phyloP scores from a whole-genome alignment of 75 land plant species.

The Pinus taeda region DNA sequence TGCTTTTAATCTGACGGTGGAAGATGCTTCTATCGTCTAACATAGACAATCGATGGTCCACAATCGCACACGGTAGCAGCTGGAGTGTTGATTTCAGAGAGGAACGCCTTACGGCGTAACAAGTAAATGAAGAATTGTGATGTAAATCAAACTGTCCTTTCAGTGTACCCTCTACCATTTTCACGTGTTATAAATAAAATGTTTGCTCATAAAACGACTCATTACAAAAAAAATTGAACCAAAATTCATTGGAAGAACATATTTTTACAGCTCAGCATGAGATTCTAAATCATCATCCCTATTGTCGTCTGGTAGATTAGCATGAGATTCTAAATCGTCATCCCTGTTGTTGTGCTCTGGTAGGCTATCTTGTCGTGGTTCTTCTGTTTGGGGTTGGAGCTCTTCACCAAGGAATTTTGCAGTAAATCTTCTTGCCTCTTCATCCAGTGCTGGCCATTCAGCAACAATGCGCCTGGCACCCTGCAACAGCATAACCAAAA shows the following conservation, averaged over 20 bases:
- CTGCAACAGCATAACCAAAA: constrained; percentile 25
- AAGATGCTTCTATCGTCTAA: too few species aligned
- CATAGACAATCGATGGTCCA: too few species aligned
- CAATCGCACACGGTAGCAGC: too few species aligned
- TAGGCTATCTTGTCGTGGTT: neutral
- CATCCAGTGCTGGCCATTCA: constrained; percentile 90
- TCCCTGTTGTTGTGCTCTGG: neutral
- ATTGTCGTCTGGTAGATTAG: neutral
- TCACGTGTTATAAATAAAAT: neutral
- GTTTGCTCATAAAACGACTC: neutral
- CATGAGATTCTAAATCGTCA: neutral
- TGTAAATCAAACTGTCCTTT: too few species aligned
- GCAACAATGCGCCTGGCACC: constrained; percentile 93
- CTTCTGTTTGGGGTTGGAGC: constrained; percentile 17
- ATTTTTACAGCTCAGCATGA: constrained; percentile 4
- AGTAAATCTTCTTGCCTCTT: constrained; percentile 81
- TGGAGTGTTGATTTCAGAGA: too few species aligned
- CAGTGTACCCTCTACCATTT: neutral
- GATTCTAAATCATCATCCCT: neutral
- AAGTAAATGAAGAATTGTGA: neutral
- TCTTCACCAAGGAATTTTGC: constrained; percentile 63
- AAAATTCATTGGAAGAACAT: neutral
- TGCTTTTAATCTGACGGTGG: too few species aligned
- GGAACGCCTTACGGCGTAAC: too few species aligned
- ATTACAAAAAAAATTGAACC: neutral